phyloP scores from a whole-genome alignment of 495 filamentous ascomycete species.

The Podospora fimiseda region DNA sequence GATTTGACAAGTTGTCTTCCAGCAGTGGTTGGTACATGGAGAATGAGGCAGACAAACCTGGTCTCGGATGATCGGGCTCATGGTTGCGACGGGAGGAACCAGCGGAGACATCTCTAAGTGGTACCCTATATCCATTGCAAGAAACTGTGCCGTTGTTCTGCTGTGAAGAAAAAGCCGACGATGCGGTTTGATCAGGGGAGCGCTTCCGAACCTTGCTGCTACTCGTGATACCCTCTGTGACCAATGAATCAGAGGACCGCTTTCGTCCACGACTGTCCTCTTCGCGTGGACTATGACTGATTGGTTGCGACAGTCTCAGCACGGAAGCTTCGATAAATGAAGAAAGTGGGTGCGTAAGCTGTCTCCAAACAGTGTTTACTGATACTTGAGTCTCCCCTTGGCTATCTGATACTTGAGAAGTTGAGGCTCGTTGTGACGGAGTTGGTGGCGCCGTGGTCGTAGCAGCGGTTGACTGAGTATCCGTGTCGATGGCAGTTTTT shows the following conservation, averaged over 20 bases:
- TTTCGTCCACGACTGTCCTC: conserved; percentile 4
- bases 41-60: neutral
- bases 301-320: no score
- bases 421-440: neutral
- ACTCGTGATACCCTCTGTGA: neutral
- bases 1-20: neutral
- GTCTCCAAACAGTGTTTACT: no score
- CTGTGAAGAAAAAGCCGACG: neutral
- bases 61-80: neutral
- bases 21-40: conserved; percentile 15
- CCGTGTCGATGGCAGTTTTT: conserved; percentile 20
- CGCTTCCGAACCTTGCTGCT: conserved; percentile 10
- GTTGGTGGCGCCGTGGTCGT: conserved; percentile 1
- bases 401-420: neutral
- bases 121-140: conserved; percentile 1
- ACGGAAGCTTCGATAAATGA: no score
- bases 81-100: conserved; percentile 12
- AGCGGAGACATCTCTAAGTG: neutral
- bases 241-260: conserved; percentile 8
- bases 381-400: no score
- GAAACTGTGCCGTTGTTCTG: neutral
- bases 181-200: neutral
- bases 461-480: conserved; percentile 15
- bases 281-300: no score
- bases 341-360: no score